A percentile compares a stretch with the other conserved stretches of the same genome.
These are phyloP conservation scores for Claviceps cyperi DNA, from an alignment of 2,329 filamentous ascomycete species.

Conservation along the genomic window DNA sequence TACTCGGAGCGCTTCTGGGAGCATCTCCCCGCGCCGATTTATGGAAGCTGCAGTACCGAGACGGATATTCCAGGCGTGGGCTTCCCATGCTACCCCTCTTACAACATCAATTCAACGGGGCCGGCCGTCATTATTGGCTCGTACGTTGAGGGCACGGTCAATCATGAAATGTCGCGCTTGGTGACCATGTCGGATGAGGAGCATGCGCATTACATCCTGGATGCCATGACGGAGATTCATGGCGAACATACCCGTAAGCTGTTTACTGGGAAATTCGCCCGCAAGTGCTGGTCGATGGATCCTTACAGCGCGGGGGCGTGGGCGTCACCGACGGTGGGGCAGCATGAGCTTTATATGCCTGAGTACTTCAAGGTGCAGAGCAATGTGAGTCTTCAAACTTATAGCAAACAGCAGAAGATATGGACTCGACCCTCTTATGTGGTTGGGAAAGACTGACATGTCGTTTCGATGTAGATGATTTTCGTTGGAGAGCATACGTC, in stretches of 20 bases:
- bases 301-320: constrained; percentile 47
- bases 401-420: not conserved
- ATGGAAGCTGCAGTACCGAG: constrained; percentile 44
- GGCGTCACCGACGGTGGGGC: constrained; percentile 44
- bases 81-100: constrained; percentile 51
- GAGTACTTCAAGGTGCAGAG: constrained; percentile 57
- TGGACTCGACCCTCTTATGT: not conserved
- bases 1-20: constrained; percentile 52
- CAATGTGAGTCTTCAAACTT: constrained; percentile 23
- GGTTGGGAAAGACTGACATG: not conserved
- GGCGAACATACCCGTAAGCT: constrained; percentile 43
- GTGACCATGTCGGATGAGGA: constrained; percentile 34
- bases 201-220: constrained; percentile 47
- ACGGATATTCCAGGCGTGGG: constrained; percentile 48
- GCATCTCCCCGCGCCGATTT: constrained; percentile 36
- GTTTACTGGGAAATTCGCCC: constrained; percentile 50
- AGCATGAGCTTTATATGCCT: constrained; percentile 56
- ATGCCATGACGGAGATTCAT: constrained; percentile 55
- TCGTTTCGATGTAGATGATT: constrained; percentile 31
- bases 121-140: constrained; percentile 47
- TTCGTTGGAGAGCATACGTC: constrained; percentile 56
- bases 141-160: constrained; percentile 34
- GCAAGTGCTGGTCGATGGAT: constrained; percentile 52
- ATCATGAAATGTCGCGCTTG: constrained; percentile 25
- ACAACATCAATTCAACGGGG: constrained; percentile 43